These are phyloP conservation scores for Diaporthe eres DNA, from an alignment of 2,329 filamentous ascomycete species.

Conservation along the genomic window DNA sequence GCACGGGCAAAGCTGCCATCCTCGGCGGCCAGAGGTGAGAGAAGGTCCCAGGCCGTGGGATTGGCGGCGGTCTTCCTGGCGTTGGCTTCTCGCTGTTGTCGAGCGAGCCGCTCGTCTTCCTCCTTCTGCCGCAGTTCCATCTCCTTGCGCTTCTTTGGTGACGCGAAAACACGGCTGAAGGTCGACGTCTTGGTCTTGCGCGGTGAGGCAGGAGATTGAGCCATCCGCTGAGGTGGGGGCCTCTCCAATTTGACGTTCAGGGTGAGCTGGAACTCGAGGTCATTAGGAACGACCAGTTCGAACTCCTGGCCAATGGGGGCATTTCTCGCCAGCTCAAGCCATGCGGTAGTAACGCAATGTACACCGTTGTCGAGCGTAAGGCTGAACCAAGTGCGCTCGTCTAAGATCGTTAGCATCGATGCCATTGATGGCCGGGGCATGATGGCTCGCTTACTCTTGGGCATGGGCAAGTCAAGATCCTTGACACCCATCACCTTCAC, in stretches of 20 bases:
- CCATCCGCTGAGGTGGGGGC: slow-evolving; percentile 72
- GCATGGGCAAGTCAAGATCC: slow-evolving; percentile 91
- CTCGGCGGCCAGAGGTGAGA: slow-evolving; percentile 87
- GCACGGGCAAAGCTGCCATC: slow-evolving; percentile 96
- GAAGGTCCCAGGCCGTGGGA: slow-evolving; percentile 85
- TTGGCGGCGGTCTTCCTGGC: slow-evolving; percentile 73
- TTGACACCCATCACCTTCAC: slow-evolving; percentile 99
- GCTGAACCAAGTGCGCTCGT: slow-evolving; percentile 93
- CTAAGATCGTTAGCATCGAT: slow-evolving; percentile 58
- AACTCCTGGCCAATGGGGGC: slow-evolving; percentile 98
- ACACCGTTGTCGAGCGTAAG: slow-evolving; percentile 98
- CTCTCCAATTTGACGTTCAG: slow-evolving; percentile 95
- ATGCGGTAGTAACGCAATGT: slow-evolving; percentile 96
- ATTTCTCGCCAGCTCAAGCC: slow-evolving; percentile 91
- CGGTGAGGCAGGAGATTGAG: slow-evolving; percentile 73
- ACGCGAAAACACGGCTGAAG: slow-evolving; percentile 93
- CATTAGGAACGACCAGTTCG: slow-evolving; percentile 95
- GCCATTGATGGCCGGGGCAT: background rate
- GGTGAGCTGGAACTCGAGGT: slow-evolving; percentile 98
- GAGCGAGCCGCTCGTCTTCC: slow-evolving; percentile 81
- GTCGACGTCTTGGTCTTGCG: slow-evolving; percentile 83
- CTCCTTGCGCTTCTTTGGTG: slow-evolving; percentile 97
- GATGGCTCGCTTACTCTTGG: slow-evolving; percentile 78
- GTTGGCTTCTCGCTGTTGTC: slow-evolving; percentile 74
- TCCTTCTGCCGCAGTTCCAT: slow-evolving; percentile 87